phyloP scores from a whole-genome alignment of 2,329 filamentous ascomycete genomes.

The Fusarium sp. region DNA sequence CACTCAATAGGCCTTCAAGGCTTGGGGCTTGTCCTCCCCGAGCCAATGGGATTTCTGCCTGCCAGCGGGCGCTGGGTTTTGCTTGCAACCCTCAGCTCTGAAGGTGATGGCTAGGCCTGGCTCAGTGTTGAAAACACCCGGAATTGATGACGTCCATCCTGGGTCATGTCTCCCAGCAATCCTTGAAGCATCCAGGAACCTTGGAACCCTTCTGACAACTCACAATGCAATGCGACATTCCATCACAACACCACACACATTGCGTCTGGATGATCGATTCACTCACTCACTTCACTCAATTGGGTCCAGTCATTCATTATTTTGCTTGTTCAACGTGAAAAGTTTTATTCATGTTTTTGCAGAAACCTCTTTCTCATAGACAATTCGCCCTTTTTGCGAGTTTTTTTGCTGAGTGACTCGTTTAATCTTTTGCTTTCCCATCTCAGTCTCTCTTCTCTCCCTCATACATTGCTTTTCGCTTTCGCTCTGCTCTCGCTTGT shows the following conservation, averaged over 20 bases:
- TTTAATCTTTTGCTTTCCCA: slow-evolving; percentile 29
- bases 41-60: slow-evolving; percentile 14
- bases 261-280: not conserved
- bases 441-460: not conserved
- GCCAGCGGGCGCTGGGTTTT: slow-evolving; percentile 16
- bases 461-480: slow-evolving; percentile 11
- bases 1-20: slow-evolving; percentile 3
- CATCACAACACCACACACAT: not conserved
- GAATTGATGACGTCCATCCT: slow-evolving; percentile 28
- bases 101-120: not conserved
- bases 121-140: not conserved
- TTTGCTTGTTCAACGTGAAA: slow-evolving; percentile 4
- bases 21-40: slow-evolving; percentile 11
- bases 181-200: slow-evolving; percentile 21
- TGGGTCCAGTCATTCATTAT: not conserved
- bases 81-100: slow-evolving; percentile 14
- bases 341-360: slow-evolving; percentile 44
- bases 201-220: slow-evolving; percentile 20
- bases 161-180: slow-evolving; percentile 24
- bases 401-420: slow-evolving; percentile 36
- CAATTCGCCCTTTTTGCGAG: slow-evolving; percentile 40
- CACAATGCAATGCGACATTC: slow-evolving; percentile 18
- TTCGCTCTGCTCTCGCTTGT: slow-evolving; percentile 14
- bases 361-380: slow-evolving; percentile 32
- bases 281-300: not conserved